Percentiles rank a stretch among this genome's conserved stretches.
These are phyloP conservation scores for Pelargonium fulgidum DNA, from an alignment of 441 rosid species.

Conservation along the genomic window DNA sequence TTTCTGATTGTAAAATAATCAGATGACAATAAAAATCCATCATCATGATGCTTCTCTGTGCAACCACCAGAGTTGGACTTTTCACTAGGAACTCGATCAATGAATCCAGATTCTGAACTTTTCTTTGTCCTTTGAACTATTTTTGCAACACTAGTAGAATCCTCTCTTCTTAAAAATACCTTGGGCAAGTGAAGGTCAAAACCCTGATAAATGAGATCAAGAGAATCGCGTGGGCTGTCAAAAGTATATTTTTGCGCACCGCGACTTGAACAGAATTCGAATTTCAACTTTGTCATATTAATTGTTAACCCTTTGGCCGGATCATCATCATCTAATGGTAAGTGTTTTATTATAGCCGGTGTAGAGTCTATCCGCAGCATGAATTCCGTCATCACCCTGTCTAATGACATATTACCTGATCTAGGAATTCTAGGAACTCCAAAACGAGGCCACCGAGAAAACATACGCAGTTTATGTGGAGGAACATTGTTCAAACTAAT, in stretches of 20 bases:
- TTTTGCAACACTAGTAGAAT: conserved; percentile 47
- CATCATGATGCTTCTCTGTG: conserved; percentile 77
- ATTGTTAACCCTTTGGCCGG: conserved; percentile 88
- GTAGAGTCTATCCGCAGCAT: conserved; percentile 84
- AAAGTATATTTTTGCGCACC: conserved; percentile 89
- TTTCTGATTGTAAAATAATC: conserved; percentile 95
- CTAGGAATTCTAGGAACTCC: conserved; percentile 73
- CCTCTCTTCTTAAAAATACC: conserved; percentile 56
- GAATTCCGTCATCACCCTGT: conserved; percentile 94
- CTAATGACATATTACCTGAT: conserved; percentile 89
- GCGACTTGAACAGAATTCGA: conserved; percentile 73
- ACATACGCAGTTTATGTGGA: conserved; percentile 87
- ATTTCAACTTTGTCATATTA: conserved; percentile 74
- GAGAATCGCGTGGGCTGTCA: conserved; percentile 79
- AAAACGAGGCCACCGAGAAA: conserved; percentile 94
- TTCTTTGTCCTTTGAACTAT: conserved; percentile 51
- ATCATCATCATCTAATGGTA: conserved; percentile 84
- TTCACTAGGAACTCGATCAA: conserved; percentile 64
- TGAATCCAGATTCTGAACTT: conserved; percentile 49
- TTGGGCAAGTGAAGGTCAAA: conserved; percentile 87
- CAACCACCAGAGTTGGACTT: conserved; percentile 35
- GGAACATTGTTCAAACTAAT: conserved; percentile 81
- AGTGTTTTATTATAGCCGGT: conserved; percentile 62
- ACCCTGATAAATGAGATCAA: conserved; percentile 96
- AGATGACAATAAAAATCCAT: conserved; percentile 85